These are phyloP conservation scores for Casuarina glauca DNA, from an alignment of 306 rosid species.

Conservation along the genomic window DNA sequence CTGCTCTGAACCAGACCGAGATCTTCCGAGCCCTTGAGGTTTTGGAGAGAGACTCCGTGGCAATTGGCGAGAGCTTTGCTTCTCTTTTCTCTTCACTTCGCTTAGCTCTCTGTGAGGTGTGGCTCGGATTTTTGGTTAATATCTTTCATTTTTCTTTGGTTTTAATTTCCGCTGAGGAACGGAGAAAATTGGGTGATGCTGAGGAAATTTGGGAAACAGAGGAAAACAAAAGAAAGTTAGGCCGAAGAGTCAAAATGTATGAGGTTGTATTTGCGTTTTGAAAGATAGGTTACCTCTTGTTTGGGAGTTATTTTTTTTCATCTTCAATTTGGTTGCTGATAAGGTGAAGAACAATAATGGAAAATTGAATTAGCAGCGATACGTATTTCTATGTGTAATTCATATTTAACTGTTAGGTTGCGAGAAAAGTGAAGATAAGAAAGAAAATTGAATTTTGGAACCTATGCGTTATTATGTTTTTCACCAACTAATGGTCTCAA, in stretches of 20 bases:
- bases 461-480: neutral
- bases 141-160: neutral
- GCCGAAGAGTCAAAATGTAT: too few species aligned
- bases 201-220: too few species aligned
- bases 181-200: neutral
- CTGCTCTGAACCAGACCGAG: slow-evolving; percentile 39
- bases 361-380: neutral
- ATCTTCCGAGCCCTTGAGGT: slow-evolving; percentile 66
- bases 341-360: slow-evolving; percentile 5
- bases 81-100: slow-evolving; percentile 84
- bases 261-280: too few species aligned
- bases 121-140: neutral
- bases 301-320: neutral
- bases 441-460: neutral
- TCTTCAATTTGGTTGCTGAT: neutral
- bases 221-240: too few species aligned
- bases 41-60: slow-evolving; percentile 76
- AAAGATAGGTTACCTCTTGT: neutral
- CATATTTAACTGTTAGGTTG: neutral
- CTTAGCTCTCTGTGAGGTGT: slow-evolving; percentile 64
- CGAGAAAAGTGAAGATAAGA: neutral
- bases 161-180: slow-evolving; percentile 4
- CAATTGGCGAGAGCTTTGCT: slow-evolving; percentile 69
- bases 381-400: neutral
- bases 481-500: neutral